phyloP scores from a whole-genome alignment of 179 eudicot genomes.

The Silene vulgaris region DNA sequence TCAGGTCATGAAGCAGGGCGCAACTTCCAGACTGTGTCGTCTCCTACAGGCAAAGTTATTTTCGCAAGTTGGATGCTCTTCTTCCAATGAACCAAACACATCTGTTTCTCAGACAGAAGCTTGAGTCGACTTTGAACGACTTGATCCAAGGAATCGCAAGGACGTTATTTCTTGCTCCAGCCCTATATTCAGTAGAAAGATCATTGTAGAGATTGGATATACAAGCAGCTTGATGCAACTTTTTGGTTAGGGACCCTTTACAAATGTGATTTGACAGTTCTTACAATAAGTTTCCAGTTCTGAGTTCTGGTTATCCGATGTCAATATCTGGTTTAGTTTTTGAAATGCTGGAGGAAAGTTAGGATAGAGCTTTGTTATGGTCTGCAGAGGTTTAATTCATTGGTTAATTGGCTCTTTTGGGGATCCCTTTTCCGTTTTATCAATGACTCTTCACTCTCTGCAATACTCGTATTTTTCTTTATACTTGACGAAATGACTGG shows the following conservation, averaged over 20 bases:
- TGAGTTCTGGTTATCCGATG: constrained; percentile 23
- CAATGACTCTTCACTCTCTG: constrained; percentile 7
- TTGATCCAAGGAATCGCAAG: neutral
- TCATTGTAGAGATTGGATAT: constrained; percentile 21
- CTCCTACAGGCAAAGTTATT: constrained; percentile 19
- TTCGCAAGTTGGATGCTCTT: constrained; percentile 17
- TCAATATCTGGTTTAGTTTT: constrained; percentile 18
- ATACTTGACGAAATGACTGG: constrained; percentile 11
- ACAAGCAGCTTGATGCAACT: constrained; percentile 20
- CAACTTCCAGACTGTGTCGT: constrained; percentile 21
- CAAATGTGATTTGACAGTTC: constrained; percentile 19
- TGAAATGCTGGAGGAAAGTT: constrained; percentile 18
- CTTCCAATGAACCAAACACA: constrained; percentile 23
- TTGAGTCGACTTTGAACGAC: constrained; percentile 14
- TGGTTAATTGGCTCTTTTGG: constrained; percentile 21
- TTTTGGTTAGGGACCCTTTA: constrained; percentile 16
- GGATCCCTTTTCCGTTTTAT: constrained; percentile 17
- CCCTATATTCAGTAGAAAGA: constrained; percentile 20
- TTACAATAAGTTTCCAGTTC: constrained; percentile 25
- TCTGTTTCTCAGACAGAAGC: constrained; percentile 27
- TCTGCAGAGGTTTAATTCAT: constrained; percentile 22
- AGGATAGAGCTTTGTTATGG: constrained; percentile 22
- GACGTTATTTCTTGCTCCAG: constrained; percentile 7
- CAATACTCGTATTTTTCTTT: neutral
- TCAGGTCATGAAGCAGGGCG: constrained; percentile 23